Evolutionary conservation across 1,284 basidiomycete species (phyloP).

Genomic region (Cutaneotrichosporon curvatum): DNA sequence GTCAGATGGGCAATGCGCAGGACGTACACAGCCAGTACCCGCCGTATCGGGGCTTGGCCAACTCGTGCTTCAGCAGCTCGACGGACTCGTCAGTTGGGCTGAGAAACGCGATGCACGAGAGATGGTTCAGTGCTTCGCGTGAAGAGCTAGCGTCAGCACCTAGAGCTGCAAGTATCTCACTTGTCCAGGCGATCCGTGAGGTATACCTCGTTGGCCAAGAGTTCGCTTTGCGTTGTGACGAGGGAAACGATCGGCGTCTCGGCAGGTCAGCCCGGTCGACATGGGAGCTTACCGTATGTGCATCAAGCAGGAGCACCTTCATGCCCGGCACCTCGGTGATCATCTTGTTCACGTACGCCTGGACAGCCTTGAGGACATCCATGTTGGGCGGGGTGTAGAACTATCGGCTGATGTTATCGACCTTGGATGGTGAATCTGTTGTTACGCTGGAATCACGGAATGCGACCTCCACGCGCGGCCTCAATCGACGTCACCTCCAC

Average conservation of each 20-base stretch:
- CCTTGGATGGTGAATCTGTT: not conserved
- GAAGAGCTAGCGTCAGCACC: constrained; percentile 48
- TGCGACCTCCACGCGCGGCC: not conserved
- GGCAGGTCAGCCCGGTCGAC: not conserved
- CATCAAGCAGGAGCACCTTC: constrained; percentile 95
- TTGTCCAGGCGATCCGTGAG: constrained; percentile 97
- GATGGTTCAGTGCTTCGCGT: constrained; percentile 83
- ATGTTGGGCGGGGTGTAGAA: constrained; percentile 54
- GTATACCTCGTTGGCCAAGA: constrained; percentile 95
- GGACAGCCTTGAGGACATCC: constrained; percentile 93
- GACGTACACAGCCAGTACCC: constrained; percentile 87
- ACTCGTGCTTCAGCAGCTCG: constrained; percentile 71
- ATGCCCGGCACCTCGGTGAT: constrained; percentile 78
- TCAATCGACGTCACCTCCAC: constrained; percentile 1
- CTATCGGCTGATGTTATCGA: not conserved
- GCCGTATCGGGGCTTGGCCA: constrained; percentile 85
- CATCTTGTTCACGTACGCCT: constrained; percentile 88
- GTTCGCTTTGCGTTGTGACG: constrained; percentile 85
- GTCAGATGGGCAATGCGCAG: not conserved
- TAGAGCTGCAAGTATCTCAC: constrained; percentile 23
- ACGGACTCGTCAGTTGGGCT: constrained; percentile 74
- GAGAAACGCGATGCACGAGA: constrained; percentile 94
- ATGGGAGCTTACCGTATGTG: constrained; percentile 69
- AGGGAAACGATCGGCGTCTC: constrained; percentile 97
- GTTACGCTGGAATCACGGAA: not conserved